Base-by-base conservation (phyloP, 1,284 basidiomycete species). In the Kwoniella shivajii region DNA sequence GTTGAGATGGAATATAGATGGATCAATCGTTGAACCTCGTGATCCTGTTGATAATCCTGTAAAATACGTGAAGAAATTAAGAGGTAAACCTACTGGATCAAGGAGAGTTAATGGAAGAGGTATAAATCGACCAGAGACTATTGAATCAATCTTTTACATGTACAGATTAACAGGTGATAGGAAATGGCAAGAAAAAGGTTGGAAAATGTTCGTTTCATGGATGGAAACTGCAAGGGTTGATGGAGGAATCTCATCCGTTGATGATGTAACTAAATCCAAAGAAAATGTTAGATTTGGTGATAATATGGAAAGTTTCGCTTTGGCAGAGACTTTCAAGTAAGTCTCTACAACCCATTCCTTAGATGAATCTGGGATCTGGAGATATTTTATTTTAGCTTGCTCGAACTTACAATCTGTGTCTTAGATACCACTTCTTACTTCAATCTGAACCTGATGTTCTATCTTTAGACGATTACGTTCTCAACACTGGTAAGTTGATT, bases 181-280 rank as follows among this genome's bases (percentile, higher is more conserved):
- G 6, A 76, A 75, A 55, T 84, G 83, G 83, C 81, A 82, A 66
- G 82, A 84, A 54, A 75, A 79, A 37, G 83, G 83, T 3, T 84
- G 83, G 83, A 77, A 80, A 60, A 84, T 84, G 83, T 84, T 84
- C 55, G 76, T 77, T 5, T 76, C 76, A 9, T 84, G 83, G 83
- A 78, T 82, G 52, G 74, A 77, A n/a, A 57, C 63, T n/a, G 64
- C 70, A 20, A 75, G 68, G 52, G 76, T 75, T 11, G 68, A 68
- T 1, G 71, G 64, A 4, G 81, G 80, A 1, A 75, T 82, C 48
- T 73, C 78, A 22, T 71, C 74, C 36, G 65, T 83, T 43, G 50
- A 61, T 10, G 78, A 83, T 61, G 81, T 83, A 26, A 79, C 79
- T 3, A 52, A 54, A 22, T 37, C 56, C 9, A 43, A 50, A 16